Evolutionary conservation across 371 early-diverging fungal genomes (phyloP), one percentile per base, ranked within the genome.

Genomic region (Batrachochytrium dendrobatidis): DNA sequence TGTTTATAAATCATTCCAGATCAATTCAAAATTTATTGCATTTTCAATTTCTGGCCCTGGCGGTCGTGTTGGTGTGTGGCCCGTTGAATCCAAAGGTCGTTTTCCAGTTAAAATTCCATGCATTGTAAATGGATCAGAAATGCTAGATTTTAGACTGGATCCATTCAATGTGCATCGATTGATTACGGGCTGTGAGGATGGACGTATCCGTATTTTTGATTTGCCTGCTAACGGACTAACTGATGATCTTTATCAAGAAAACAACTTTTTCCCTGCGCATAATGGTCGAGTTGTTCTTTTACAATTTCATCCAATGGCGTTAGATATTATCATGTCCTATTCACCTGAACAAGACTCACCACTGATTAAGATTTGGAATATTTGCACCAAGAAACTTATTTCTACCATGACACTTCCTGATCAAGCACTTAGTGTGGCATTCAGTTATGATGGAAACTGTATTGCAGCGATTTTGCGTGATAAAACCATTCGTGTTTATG

Each of bases 11-110:
- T n/a, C n/a, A n/a, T n/a, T n/a, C n/a, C 59, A 85, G 63, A 81
- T 76, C 4, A 87, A 81, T 48, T 43, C 64, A 32, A 76, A 73
- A 55, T 85, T 80, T 32, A 68, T 90, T 45, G 86, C 87, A 3
- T 78, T 89, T 22, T 82, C 90, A 10, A 69, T 88, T 26, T 65
- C 77, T 17, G 94, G 92, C 5, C 74, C 85, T 28, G 94, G 94
- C 29, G 94, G 94, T 17, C 82, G 89, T 50, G 61, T 93, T 25
- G 88, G 81, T 1, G 75, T 91, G 32, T 75, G 87, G 63, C 74
- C 80, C n/a, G 65, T 73, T 0, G 63, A 67, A 17, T 78, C 81
- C 54, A 82, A 85, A 0, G 89, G 89, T 4, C 79, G 93, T 2
- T 69, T 88, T 17, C 85, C 88, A 17, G 67, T 67, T 17, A 79